A percentile compares a stretch with the other conserved stretches of the same genome.
These are phyloP conservation scores for Cajanus cajan DNA, from an alignment of 306 rosid genomes.

Conservation along the genomic window DNA sequence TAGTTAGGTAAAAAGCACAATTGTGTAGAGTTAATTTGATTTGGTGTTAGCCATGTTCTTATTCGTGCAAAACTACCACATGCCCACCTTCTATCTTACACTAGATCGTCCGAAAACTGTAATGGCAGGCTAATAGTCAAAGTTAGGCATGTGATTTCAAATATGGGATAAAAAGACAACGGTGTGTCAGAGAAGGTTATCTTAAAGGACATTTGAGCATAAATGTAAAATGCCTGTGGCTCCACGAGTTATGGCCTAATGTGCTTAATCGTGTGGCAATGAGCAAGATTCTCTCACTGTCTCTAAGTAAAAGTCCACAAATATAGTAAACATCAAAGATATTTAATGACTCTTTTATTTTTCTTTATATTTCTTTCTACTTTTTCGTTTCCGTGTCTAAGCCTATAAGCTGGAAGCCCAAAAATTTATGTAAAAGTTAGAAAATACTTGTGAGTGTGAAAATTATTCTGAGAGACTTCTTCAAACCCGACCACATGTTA, in stretches of 20 bases:
- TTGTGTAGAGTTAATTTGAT: neutral
- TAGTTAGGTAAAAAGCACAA: slow-evolving; percentile 23
- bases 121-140: slow-evolving; percentile 44
- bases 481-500: slow-evolving; percentile 36
- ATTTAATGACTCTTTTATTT: neutral
- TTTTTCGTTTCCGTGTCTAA: neutral
- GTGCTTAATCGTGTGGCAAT: slow-evolving; percentile 23
- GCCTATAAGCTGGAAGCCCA: slow-evolving; percentile 24
- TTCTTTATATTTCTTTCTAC: neutral
- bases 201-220: slow-evolving; percentile 27
- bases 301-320: neutral
- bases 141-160: slow-evolving; percentile 44
- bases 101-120: slow-evolving; percentile 30
- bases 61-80: neutral
- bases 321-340: neutral
- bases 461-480: slow-evolving; percentile 24
- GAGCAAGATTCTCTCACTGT: slow-evolving; percentile 17
- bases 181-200: slow-evolving; percentile 40
- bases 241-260: slow-evolving; percentile 28
- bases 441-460: slow-evolving; percentile 31
- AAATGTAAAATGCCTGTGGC: slow-evolving; percentile 28
- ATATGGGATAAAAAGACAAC: slow-evolving; percentile 39
- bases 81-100: slow-evolving; percentile 20
- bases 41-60: slow-evolving; percentile 15
- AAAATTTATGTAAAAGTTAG: neutral